Base-by-base conservation (phyloP, 306 rosid genomes). In the Elaeagnus macrophylla region DNA sequence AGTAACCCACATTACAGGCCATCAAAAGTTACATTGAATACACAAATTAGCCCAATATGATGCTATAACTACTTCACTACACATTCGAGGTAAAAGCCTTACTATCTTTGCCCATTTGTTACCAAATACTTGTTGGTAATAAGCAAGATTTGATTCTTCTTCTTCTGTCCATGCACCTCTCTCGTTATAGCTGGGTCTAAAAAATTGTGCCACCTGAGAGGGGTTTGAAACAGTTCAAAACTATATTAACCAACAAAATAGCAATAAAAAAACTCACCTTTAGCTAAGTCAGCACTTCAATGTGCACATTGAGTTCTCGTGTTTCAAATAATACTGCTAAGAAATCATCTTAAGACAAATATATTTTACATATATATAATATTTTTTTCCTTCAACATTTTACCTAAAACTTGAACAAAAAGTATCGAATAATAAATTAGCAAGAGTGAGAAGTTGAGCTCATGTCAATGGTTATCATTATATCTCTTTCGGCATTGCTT, bases 401-500 rank as follows among this genome's bases (percentile, higher is more conserved):
- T 6, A 48, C 37, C 14, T 5, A 13, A 0, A 39, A 61, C 50
- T n/a, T n/a, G n/a, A n/a, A 12, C 40, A 6, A 19, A 41, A n/a
- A 35, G 19, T 40, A 56, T 54, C 13, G n/a, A n/a, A n/a, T 25
- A 53, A 36, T 39, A 46, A 15, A 37, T 39, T 25, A 25, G 32
- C 32, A 25, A 5, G 4, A 25, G 4, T 25, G 32, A 25, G 32
- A 15, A 52, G 46, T 42, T 13, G 37, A 52, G 1, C 44, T 54
- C 17, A 53, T 35, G 20, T 56, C 12, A 51, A 25, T 25, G 4
- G 32, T 0, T 25, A 25, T 39, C 32, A 57, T 12, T 36, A 1
- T 54, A 81, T 83, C 94, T 81, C 60, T 81, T 88, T 54, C 88
- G 69, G 66, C 94, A 84, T 76, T 79, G 88, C 74, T 81, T 84